phyloP scores from a whole-genome alignment of 148 eudicot genomes.

The Linanthus parryae region DNA sequence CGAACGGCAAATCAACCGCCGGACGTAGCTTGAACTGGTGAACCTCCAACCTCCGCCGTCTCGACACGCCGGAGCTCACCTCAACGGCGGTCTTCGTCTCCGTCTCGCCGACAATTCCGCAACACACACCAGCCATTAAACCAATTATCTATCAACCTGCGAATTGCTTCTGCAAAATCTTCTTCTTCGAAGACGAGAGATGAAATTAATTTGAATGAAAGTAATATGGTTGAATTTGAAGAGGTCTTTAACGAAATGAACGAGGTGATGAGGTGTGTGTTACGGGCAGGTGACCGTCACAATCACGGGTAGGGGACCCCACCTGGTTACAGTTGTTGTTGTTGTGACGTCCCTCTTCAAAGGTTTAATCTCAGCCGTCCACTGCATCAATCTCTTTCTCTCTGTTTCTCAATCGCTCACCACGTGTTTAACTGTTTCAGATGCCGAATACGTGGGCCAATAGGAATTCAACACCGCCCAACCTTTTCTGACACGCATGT shows the following conservation, averaged over 20 bases:
- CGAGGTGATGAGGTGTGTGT: neutral
- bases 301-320: slow-evolving; percentile 49
- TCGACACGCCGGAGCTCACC: slow-evolving; percentile 30
- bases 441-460: slow-evolving; percentile 40
- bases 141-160: neutral
- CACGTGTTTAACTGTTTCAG: slow-evolving; percentile 37
- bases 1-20: slow-evolving; percentile 6
- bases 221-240: neutral
- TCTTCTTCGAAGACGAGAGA: neutral
- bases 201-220: neutral
- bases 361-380: slow-evolving; percentile 25
- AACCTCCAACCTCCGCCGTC: slow-evolving; percentile 46
- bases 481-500: slow-evolving; percentile 68
- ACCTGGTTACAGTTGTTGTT: slow-evolving; percentile 38
- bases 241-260: slow-evolving; percentile 1
- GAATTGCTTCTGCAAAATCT: slow-evolving; percentile 1
- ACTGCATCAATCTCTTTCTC: no score
- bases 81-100: slow-evolving; percentile 50
- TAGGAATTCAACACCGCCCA: slow-evolving; percentile 19
- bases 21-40: slow-evolving; percentile 33
- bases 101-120: slow-evolving; percentile 53
- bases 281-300: slow-evolving; percentile 39
- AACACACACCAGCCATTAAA: slow-evolving; percentile 77
- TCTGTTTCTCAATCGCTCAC: neutral
- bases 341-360: slow-evolving; percentile 24